Base-by-base conservation (phyloP, 352 stramenopile species). In the Phytophthora agathidicida region DNA sequence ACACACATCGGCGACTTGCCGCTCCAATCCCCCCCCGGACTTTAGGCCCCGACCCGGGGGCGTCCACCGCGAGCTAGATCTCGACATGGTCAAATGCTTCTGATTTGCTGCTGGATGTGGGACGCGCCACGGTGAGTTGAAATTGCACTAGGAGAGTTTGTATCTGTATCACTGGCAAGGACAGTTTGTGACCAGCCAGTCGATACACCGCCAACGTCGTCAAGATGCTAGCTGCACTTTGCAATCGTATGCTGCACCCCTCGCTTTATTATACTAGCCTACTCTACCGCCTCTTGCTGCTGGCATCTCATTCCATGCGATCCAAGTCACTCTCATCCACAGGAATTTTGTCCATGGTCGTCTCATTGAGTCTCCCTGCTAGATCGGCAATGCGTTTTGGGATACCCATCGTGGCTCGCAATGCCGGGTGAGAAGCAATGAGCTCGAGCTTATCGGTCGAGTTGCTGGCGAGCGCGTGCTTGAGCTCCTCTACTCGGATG, bases 361-460 rank as follows among this genome's bases (percentile, higher is more conserved):
- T 76, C 38, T 89, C 73, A 31, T 89, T 92, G 6, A 92, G 66
- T 31, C 70, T 76, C 7, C 80, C 83, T 11, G 77, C 83, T 41
- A 92, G 80, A 53, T 90, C 80, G 4, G 83, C 83, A 60, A 92
- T 83, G 8, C 75, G 69, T 35, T 89, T 89, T 0, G 83, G 83
- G 45, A 88, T 84, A 10, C 83, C 83, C 11, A 73, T 54, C 0
- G 80, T 90, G 14, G 78, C 75, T 51, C 80, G 41, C 24, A 92
- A 48, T 26, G 76, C 83, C 17, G 83, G 83, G 38, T 92, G 83
- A n/a, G 71, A 79, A n/a, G 80, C 69, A 41, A 92, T 86, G 5
- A 88, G 41, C 43, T 92, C 83, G n/a, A 92, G 42, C 48, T 90
- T 90, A 53, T 92, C 77, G 2, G 64, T 73, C 2, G 80, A 75